phyloP scores from a whole-genome alignment of 73 alveolate species.

The Tetrahymena borealis region DNA sequence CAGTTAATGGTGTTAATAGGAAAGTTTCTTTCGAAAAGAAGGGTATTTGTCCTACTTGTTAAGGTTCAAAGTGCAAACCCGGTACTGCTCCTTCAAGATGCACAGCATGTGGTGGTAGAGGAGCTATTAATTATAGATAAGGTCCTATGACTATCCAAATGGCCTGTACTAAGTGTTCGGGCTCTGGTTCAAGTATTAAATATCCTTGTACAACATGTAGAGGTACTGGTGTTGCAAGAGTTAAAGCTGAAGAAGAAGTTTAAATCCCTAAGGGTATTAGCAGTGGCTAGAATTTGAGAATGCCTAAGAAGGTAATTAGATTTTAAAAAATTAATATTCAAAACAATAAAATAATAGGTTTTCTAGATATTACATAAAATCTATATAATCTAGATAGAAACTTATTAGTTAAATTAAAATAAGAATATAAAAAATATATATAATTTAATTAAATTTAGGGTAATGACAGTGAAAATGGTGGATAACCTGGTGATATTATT shows the following conservation, averaged over 20 bases:
- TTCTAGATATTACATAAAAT: no score
- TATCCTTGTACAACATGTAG: conserved; percentile 67
- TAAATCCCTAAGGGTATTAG: conserved; percentile 82
- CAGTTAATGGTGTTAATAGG: conserved; percentile 70
- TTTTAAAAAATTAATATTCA: background rate
- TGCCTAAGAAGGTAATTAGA: conserved; percentile 45
- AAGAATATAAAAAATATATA: background rate
- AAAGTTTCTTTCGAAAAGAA: conserved; percentile 43
- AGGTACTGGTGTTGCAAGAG: conserved; percentile 53
- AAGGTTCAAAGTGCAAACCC: conserved; percentile 73
- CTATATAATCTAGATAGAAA: no score
- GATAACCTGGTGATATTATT: conserved; percentile 77
- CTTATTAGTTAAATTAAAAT: background rate
- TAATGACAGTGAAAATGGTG: conserved; percentile 46
- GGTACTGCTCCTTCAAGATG: conserved; percentile 79
- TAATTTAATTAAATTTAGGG: conserved; percentile 32
- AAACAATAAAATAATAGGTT: no score
- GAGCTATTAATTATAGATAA: conserved; percentile 51
- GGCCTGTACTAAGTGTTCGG: conserved; percentile 68
- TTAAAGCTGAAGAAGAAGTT: conserved; percentile 50
- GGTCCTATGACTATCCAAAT: conserved; percentile 75
- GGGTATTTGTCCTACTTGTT: conserved; percentile 67
- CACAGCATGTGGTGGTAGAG: conserved; percentile 77
- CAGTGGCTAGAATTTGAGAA: conserved; percentile 62
- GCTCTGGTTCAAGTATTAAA: conserved; percentile 67